Percentiles rank a stretch among this genome's conserved stretches.
Conservation (phyloP, 2,329 filamentous ascomycete genomes). For the Ciborinia camelliae region DNA sequence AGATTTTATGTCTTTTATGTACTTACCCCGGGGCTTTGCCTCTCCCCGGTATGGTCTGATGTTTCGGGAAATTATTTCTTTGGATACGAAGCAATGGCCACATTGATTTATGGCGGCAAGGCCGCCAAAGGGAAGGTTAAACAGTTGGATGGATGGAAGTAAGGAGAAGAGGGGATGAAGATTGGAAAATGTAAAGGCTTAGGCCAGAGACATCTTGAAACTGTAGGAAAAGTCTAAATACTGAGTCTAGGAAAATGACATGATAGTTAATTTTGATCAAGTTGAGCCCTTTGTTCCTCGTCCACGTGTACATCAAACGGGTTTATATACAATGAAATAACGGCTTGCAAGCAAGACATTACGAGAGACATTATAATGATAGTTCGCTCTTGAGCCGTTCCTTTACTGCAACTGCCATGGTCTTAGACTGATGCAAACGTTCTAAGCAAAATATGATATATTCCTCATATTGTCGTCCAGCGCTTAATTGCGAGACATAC, state of each 20-base stretch:
- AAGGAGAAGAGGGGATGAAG: background rate
- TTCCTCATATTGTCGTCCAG: background rate
- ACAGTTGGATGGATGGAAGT: background rate
- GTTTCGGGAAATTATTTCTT: background rate
- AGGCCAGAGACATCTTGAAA: background rate
- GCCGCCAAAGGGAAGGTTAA: background rate
- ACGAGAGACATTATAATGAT: too few species aligned
- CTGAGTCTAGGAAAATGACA: background rate
- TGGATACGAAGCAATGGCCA: background rate
- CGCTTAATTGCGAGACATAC: constrained; percentile 9
- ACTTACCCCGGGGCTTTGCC: background rate
- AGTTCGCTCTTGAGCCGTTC: background rate
- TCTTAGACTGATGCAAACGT: background rate
- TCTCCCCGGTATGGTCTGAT: background rate
- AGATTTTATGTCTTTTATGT: background rate
- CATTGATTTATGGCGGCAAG: constrained; percentile 5
- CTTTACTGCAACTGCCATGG: background rate
- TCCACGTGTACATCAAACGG: constrained; percentile 1
- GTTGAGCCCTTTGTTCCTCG: background rate
- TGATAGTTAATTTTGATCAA: background rate
- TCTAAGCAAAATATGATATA: background rate
- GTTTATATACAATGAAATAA: background rate
- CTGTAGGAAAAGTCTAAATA: too few species aligned
- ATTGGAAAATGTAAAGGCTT: background rate
- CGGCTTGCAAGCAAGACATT: background rate